Evolutionary conservation across 305 asterid genomes (phyloP).

Genomic region (Nicotiana rustica): DNA sequence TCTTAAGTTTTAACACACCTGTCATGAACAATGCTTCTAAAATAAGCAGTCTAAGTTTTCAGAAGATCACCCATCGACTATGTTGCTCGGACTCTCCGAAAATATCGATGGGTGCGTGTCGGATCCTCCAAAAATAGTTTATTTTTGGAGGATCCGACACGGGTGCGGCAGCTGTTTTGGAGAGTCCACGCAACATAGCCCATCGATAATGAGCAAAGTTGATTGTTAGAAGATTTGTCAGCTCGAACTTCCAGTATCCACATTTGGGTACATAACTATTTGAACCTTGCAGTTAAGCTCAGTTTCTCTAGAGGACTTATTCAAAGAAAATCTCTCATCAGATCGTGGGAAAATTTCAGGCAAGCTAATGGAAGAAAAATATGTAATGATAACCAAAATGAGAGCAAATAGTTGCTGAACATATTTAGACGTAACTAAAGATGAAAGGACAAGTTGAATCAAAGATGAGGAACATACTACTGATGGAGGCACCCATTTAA

Average conservation of each 20-base stretch:
- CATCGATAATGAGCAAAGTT: neutral
- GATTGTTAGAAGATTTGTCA: neutral
- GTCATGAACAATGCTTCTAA: neutral
- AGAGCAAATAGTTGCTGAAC: constrained; percentile 19
- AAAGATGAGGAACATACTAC: constrained; percentile 59
- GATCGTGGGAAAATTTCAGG: neutral
- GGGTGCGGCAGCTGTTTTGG: too few relatives aligned
- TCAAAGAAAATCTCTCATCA: neutral
- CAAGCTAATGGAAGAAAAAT: neutral
- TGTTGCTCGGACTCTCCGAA: too few relatives aligned
- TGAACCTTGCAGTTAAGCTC: too few relatives aligned
- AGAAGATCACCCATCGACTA: neutral
- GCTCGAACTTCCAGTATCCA: too few relatives aligned
- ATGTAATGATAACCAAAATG: neutral
- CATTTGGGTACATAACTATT: too few relatives aligned
- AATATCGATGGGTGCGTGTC: too few relatives aligned
- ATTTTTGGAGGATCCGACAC: too few relatives aligned
- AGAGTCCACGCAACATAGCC: neutral
- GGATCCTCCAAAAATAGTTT: too few relatives aligned
- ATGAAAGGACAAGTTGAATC: neutral
- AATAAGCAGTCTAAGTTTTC: neutral
- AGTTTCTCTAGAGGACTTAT: too few relatives aligned
- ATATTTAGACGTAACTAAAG: constrained; percentile 29
- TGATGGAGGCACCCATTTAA: constrained; percentile 90
- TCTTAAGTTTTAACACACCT: neutral